Percentiles rank a stretch among this genome's conserved stretches.
phyloP scores from a whole-genome alignment of 2,329 filamentous ascomycete species.

The Colletotrichum lini region DNA sequence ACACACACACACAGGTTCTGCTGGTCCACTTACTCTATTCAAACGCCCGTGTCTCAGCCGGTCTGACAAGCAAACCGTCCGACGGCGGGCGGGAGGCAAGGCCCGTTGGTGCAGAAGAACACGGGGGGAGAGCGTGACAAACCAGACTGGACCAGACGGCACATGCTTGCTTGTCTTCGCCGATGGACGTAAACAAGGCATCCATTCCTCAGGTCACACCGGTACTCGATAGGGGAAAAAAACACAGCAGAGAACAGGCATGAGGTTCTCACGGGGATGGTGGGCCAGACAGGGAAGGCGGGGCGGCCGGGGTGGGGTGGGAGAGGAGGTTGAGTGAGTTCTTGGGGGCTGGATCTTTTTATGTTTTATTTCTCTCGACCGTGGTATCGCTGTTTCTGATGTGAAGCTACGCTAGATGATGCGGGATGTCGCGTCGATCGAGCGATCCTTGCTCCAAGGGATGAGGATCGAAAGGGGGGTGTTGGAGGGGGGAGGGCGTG shows the following conservation, averaged over 20 bases:
- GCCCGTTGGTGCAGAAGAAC: neutral
- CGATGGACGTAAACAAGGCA: no score
- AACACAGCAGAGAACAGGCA: no score
- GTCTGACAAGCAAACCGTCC: neutral
- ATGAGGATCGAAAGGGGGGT: no score
- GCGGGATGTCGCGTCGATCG: slow-evolving; percentile 10
- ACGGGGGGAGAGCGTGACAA: neutral
- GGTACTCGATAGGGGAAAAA: no score
- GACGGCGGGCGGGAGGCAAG: neutral
- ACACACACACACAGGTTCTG: no score
- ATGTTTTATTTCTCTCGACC: neutral
- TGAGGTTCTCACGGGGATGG: neutral
- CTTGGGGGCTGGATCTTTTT: neutral
- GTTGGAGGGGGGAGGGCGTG: neutral
- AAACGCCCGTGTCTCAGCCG: neutral
- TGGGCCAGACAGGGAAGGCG: slow-evolving; percentile 24
- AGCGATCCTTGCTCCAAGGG: neutral
- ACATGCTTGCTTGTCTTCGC: no score
- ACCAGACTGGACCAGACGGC: no score
- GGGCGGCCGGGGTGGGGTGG: slow-evolving; percentile 21
- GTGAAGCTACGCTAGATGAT: slow-evolving; percentile 5
- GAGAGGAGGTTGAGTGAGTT: neutral
- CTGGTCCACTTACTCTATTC: neutral
- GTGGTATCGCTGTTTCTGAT: neutral
- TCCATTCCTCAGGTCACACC: no score